Evolutionary conservation across 495 filamentous ascomycete genomes (phyloP), one percentile per base, ranked within the genome.

Genomic region (Cercophora samala): DNA sequence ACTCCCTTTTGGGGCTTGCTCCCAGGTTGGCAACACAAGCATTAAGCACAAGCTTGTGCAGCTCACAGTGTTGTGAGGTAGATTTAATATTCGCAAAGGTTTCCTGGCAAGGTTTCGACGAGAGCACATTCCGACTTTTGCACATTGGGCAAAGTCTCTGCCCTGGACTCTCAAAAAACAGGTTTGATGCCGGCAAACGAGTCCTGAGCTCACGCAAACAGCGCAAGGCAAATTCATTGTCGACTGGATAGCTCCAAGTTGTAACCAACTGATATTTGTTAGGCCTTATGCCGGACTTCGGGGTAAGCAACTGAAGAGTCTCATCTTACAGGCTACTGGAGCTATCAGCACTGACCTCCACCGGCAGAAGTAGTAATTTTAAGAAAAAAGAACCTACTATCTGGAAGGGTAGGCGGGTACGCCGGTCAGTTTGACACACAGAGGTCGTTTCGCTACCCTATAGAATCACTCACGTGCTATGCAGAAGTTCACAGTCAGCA

Each of bases 161-260:
- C 22, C 13, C 15, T 24, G 58, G 29, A 8, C 4, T 22, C 8
- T 4, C 26, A 29, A 22, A 22, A 32, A 60, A 17, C 13, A 13
- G 24, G 5, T 8, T 18, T 26, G 58, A 60, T 58, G n/a, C 54
- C 19, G 5, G 5, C 4, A 18, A 18, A 4, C n/a, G 9, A 3
- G 21, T 9, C 5, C 18, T 5, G 22, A 0, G 6, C 13, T 56
- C 4, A 15, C 4, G 4, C 52, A 54, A 21, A 8, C 8, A 13
- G 54, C 6, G n/a, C 1, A 24, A 21, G 54, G 54, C 19, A 29
- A 60, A 60, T 17, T 25, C 17, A 26, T 60, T 60, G 26, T 60
- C 58, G 23, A 26, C 58, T 18, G 58, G 58, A 60, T 23, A 60
- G 58, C 26, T 60, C 58, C 58, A 60, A 17, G 58, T 60, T 0